phyloP scores from a whole-genome alignment of 768 basidiomycete genomes.

The Boletellus emodensis region DNA sequence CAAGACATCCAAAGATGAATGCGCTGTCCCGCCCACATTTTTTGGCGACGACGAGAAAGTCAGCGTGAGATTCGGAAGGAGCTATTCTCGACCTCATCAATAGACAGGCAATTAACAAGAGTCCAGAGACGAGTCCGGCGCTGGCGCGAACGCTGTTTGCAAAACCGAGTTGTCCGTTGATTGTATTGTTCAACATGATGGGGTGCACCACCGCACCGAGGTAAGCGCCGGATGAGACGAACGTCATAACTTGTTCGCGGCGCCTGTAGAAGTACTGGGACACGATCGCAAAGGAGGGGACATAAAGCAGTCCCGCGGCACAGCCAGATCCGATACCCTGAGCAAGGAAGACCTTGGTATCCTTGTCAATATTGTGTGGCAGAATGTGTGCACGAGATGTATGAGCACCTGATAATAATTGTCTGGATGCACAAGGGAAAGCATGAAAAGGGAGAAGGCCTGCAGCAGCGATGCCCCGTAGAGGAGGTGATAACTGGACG shows the following conservation, averaged over 20 bases:
- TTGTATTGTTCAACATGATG: conserved; percentile 54
- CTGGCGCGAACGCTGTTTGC: conserved; percentile 40
- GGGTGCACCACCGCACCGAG: conserved; percentile 59
- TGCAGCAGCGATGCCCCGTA: conserved; percentile 29
- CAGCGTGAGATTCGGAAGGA: conserved; percentile 26
- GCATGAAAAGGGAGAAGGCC: conserved; percentile 39
- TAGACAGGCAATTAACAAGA: conserved; percentile 38
- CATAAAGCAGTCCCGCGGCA: conserved; percentile 44
- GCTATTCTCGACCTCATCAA: conserved; percentile 39
- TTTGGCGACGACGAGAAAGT: conserved; percentile 21
- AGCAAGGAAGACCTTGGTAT: conserved; percentile 44
- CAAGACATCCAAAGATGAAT: conserved; percentile 27
- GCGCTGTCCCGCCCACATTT: conserved; percentile 24
- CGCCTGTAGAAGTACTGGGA: conserved; percentile 51
- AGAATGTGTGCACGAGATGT: not conserved
- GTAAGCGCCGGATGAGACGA: conserved; percentile 54
- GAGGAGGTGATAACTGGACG: conserved; percentile 20
- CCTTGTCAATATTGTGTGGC: not conserved
- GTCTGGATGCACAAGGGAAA: conserved; percentile 41
- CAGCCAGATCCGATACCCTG: conserved; percentile 51
- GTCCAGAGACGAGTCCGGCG: conserved; percentile 36
- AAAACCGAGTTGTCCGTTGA: conserved; percentile 44
- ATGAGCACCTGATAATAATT: conserved; percentile 40
- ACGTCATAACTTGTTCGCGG: conserved; percentile 49
- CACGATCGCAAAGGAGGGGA: conserved; percentile 45